Percentiles rank a stretch among this genome's conserved stretches.
phyloP scores from a whole-genome alignment of 2,329 filamentous ascomycete genomes.

The Apiospora malaysiana region DNA sequence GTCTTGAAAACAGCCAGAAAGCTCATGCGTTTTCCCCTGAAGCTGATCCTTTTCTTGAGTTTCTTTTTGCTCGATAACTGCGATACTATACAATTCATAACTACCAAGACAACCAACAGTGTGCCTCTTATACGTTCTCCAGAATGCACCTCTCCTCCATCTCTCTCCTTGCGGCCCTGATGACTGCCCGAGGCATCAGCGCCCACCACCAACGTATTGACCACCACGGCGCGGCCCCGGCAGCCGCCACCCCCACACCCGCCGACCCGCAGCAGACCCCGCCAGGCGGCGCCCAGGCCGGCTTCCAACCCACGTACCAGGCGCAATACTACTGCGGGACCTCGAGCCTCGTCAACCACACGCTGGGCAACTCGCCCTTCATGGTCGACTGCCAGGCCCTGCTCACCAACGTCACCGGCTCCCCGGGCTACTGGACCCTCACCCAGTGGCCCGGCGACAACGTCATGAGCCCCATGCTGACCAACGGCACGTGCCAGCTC shows the following conservation, averaged over 20 bases:
- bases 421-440: not conserved
- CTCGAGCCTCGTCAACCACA: not conserved
- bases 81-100: fast-evolving
- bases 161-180: not conserved
- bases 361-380: not conserved
- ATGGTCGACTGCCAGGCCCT: not conserved
- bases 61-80: not conserved
- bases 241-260: too few species aligned
- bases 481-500: conserved; percentile 8
- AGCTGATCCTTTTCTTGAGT: not conserved
- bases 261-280: not conserved
- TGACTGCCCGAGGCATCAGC: not conserved
- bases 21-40: not conserved
- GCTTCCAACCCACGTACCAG: not conserved
- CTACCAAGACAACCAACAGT: too few species aligned
- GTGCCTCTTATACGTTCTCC: not conserved
- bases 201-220: not conserved
- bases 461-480: not conserved
- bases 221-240: not conserved
- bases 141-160: not conserved
- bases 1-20: not conserved
- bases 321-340: not conserved
- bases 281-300: not conserved
- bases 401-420: not conserved
- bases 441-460: not conserved